Conservation (phyloP, 2,329 filamentous ascomycete genomes). For the Fusarium sacchari region DNA sequence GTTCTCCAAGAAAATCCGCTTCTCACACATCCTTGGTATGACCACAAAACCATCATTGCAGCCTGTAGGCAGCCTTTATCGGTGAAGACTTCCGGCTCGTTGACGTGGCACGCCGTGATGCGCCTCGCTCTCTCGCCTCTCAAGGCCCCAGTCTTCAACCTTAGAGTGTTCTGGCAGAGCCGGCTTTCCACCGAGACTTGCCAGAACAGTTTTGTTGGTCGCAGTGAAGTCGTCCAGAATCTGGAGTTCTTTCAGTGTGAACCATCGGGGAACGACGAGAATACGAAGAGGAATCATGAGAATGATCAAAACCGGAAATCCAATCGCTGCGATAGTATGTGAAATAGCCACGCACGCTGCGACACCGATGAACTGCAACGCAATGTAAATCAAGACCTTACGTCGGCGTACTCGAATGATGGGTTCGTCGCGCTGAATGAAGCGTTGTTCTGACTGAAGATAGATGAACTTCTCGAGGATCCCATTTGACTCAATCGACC, state of each 20-base stretch:
- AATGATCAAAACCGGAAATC: not conserved
- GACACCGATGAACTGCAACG: not conserved
- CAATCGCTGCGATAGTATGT: not conserved
- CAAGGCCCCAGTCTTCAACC: not conserved
- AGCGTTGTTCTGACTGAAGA: not conserved
- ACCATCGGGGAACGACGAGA: not conserved
- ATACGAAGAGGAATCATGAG: not conserved
- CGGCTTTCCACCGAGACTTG: not conserved
- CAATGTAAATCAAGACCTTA: not conserved
- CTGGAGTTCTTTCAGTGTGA: not conserved
- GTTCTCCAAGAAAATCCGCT: too few species aligned
- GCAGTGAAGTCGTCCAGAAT: not conserved
- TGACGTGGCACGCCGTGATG: not conserved
- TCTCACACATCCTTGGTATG: too few species aligned
- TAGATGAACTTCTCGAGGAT: not conserved
- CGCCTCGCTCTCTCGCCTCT: not conserved
- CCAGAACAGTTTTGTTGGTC: not conserved
- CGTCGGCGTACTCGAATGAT: not conserved
- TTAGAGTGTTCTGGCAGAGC: not conserved
- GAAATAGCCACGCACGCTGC: not conserved
- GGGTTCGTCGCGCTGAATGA: not conserved
- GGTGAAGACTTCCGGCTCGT: not conserved
- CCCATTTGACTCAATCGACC: not conserved
- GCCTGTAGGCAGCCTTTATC: rapidly evolving
- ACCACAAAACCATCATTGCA: rapidly evolving